Percentiles rank a stretch among this genome's conserved stretches.
Evolutionary conservation across 768 basidiomycete genomes (phyloP).

Genomic region (Tephrocybe sp.): DNA sequence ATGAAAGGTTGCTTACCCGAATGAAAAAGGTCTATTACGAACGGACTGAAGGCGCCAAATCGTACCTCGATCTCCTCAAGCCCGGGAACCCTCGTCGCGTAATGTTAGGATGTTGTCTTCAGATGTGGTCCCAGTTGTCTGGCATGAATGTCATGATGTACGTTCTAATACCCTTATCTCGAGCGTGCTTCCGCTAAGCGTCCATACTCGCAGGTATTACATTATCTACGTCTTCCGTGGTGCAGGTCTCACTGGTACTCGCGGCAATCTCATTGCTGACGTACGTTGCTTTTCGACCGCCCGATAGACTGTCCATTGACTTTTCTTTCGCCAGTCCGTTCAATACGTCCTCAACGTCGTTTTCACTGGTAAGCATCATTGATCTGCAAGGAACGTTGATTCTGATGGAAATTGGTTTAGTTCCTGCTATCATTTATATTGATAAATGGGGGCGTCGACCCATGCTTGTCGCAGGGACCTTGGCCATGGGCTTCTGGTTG

Average conservation of each 20-base stretch:
- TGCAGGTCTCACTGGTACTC: constrained; percentile 73
- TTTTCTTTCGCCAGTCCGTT: constrained; percentile 45
- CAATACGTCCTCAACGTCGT: constrained; percentile 58
- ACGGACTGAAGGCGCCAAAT: constrained; percentile 69
- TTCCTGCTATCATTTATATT: constrained; percentile 61
- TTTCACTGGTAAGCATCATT: constrained; percentile 33
- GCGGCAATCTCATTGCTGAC: constrained; percentile 72
- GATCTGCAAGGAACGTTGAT: too few relatives aligned
- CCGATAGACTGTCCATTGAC: background rate
- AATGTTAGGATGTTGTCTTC: constrained; percentile 64
- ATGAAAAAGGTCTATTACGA: constrained; percentile 61
- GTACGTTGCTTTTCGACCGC: constrained; percentile 23
- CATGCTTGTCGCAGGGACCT: constrained; percentile 64
- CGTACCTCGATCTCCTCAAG: constrained; percentile 65
- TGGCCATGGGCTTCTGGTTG: constrained; percentile 76
- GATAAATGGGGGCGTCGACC: constrained; percentile 81
- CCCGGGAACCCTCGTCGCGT: constrained; percentile 71
- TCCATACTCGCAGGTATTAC: constrained; percentile 44
- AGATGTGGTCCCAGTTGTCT: constrained; percentile 79
- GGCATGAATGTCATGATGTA: constrained; percentile 87
- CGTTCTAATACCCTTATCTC: constrained; percentile 11
- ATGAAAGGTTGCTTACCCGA: too few relatives aligned
- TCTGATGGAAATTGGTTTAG: constrained; percentile 31
- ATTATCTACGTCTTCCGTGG: constrained; percentile 74
- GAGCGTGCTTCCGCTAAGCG: background rate